Conservation (phyloP, 495 filamentous ascomycete species). For the Apiosordaria backusii region DNA sequence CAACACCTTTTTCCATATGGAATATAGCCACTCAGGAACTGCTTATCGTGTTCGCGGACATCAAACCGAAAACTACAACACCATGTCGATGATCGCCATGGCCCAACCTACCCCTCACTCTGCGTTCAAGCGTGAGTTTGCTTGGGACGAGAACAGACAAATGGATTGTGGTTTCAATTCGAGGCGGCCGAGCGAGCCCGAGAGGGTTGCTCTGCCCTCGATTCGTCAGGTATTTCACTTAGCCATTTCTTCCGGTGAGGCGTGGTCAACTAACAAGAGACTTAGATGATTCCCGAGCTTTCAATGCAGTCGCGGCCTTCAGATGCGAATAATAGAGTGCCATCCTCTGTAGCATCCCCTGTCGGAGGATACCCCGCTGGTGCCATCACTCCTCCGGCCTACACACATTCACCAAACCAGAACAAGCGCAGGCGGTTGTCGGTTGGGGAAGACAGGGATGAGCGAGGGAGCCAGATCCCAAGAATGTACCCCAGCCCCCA, state of each 20-base stretch:
- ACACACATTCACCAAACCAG: constrained; percentile 35
- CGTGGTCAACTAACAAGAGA: constrained; percentile 19
- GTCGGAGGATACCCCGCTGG: constrained; percentile 19
- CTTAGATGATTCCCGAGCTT: constrained; percentile 22
- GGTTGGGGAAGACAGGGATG: constrained; percentile 29
- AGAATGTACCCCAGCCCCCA: constrained; percentile 31
- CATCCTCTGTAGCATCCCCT: constrained; percentile 27
- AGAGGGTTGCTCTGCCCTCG: constrained; percentile 41
- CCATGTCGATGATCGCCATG: constrained; percentile 37
- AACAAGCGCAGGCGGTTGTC: constrained; percentile 39
- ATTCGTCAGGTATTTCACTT: constrained; percentile 39
- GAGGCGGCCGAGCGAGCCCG: constrained; percentile 23
- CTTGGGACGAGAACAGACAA: constrained; percentile 27
- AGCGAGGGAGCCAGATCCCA: constrained; percentile 32
- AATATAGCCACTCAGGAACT: constrained; percentile 23
- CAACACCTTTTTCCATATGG: constrained; percentile 18
- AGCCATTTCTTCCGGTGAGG: neutral
- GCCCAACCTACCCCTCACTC: constrained; percentile 27
- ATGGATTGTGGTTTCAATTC: constrained; percentile 16
- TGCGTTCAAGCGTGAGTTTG: constrained; percentile 26
- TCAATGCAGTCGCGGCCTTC: neutral
- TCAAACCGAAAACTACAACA: constrained; percentile 19
- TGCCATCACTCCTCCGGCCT: constrained; percentile 31
- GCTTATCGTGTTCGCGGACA: constrained; percentile 20
- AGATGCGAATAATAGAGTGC: constrained; percentile 19